Evolutionary conservation across 805 yeast species (phyloP), one percentile per base, ranked within the genome.

Genomic region (Kazachstania psychrophila): DNA sequence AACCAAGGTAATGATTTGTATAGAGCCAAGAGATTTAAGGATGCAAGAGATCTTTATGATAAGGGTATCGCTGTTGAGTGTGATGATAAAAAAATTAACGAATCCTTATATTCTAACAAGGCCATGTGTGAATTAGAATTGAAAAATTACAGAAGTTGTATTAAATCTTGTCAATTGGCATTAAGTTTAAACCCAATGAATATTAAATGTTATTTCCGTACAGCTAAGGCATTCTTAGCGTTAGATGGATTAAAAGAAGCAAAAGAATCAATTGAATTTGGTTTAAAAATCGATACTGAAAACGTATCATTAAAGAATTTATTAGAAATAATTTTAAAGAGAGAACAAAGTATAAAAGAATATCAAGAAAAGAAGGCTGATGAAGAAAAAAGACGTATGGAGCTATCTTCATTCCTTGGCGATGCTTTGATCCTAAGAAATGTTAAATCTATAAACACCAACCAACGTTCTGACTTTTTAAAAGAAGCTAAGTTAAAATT

Each of bases 81-180:
- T 52, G 75, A 69, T 5, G 79, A 69, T 12, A 58, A 60, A 11
- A 65, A 61, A 5, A 62, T 86, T 18, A 73, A 73, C 25, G 70
- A 75, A 3, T 76, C 89, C 0, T 66, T 92, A 33, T 77, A 69
- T 44, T 64, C 79, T 38, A 92, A 92, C 58, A 70, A 95, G 41
- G 95, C 97, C 1, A 96, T 95, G 2, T 83, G 96, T 60, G 85
- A 89, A 50, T 65, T 92, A 45, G 94, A 83, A 52, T 63, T 92
- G 47, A 68, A 78, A 49, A 92, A 92, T 60, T 89, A 77, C 59
- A 73, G 97, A 61, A 66, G 75, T 37, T 84, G 95, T 53, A 79
- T 92, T 45, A 82, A 80, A 44, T 96, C 89, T 57, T 84, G 95
- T 56, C 78, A 78, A 46, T 70, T 68, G 34, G 86, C 85, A 5